These are phyloP conservation scores for Moesziomyces antarcticus DNA, from an alignment of 1,284 basidiomycete genomes.

Conservation along the genomic window DNA sequence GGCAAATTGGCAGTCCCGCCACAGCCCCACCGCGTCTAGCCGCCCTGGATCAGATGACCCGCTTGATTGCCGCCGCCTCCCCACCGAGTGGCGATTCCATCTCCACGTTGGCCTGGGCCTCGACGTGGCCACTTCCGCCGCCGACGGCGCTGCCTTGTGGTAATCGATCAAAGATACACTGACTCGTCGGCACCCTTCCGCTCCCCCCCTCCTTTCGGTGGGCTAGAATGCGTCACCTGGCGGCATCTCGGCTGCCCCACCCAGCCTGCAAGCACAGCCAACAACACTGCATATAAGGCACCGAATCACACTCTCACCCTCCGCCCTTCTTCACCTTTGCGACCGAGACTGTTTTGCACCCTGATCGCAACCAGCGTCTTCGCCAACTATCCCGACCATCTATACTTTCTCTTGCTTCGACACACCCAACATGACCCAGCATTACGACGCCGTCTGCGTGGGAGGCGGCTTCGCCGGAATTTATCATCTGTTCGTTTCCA, in stretches of 20 bases:
- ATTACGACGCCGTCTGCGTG: constrained; percentile 41
- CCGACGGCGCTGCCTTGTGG: neutral
- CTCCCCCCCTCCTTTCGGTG: neutral
- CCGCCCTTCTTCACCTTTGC: neutral
- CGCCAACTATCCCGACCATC: neutral
- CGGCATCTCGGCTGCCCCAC: neutral
- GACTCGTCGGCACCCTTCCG: constrained; percentile 17
- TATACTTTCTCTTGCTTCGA: neutral
- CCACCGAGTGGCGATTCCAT: neutral
- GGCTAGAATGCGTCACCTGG: neutral
- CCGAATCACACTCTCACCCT: neutral
- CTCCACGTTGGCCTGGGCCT: neutral
- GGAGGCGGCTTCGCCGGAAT: constrained; percentile 53
- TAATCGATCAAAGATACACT: neutral
- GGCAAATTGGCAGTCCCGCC: neutral
- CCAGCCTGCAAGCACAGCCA: neutral
- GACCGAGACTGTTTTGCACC: neutral
- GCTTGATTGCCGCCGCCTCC: neutral
- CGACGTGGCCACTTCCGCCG: no score
- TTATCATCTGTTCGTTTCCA: constrained; percentile 20
- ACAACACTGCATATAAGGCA: neutral
- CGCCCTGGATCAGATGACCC: constrained; percentile 29
- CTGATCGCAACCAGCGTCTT: no score
- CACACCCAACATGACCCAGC: constrained; percentile 33
- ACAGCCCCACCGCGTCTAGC: neutral